A percentile compares a stretch with the other conserved stretches of the same genome.
These are phyloP conservation scores for Cladosporium oxysporum DNA, from an alignment of 2,329 filamentous ascomycete species.

Conservation along the genomic window DNA sequence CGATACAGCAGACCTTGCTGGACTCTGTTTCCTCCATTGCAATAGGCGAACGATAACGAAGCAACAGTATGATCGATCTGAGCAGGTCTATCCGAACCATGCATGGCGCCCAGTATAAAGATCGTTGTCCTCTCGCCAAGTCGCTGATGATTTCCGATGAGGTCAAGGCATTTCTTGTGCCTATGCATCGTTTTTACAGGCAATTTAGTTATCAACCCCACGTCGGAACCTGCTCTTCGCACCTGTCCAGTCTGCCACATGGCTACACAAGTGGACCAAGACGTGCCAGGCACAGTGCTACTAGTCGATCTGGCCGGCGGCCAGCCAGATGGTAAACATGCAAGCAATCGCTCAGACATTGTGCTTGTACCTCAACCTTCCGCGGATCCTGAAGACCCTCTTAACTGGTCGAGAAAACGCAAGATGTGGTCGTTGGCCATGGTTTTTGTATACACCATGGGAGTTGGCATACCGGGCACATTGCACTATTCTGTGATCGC, in stretches of 20 bases:
- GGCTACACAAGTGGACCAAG: not conserved
- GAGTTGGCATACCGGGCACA: slow-evolving; percentile 51
- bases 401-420: slow-evolving; percentile 37
- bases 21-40: not conserved
- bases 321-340: slow-evolving; percentile 39
- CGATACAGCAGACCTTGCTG: not conserved
- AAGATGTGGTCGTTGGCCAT: slow-evolving; percentile 46
- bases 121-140: not conserved
- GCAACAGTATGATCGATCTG: too few relatives aligned
- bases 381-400: slow-evolving; percentile 48
- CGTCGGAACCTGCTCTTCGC: not conserved
- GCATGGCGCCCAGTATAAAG: not conserved
- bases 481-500: slow-evolving; percentile 53
- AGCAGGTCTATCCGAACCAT: not conserved
- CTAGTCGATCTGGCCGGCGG: slow-evolving; percentile 46
- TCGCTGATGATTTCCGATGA: not conserved
- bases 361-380: slow-evolving; percentile 47
- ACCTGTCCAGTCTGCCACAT: not conserved
- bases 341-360: slow-evolving; percentile 35
- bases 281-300: slow-evolving; percentile 45
- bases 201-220: too few relatives aligned
- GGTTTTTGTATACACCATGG: slow-evolving; percentile 49
- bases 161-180: not conserved
- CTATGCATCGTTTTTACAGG: not conserved
- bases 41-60: not conserved